Conservation (phyloP, 1,284 basidiomycete genomes). For the Sparassis latifolia region DNA sequence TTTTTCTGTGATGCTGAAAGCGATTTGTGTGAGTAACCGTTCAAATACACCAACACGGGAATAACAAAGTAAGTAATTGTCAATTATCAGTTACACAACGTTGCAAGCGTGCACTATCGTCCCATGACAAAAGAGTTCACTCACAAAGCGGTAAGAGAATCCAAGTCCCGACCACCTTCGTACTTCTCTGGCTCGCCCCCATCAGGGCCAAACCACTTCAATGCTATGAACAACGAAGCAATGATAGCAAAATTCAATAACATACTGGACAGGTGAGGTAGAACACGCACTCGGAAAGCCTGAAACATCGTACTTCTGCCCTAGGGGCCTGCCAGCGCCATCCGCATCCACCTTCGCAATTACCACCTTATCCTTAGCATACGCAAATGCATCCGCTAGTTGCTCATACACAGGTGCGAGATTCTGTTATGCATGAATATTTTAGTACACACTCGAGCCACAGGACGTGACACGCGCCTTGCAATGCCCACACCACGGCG, state of each 20-base stretch:
- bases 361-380: slow-evolving; percentile 75
- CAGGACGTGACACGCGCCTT: slow-evolving; percentile 41
- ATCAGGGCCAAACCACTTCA: slow-evolving; percentile 84
- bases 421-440: slow-evolving; percentile 38
- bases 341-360: slow-evolving; percentile 95
- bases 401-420: slow-evolving; percentile 87
- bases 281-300: slow-evolving; percentile 88
- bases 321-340: slow-evolving; percentile 70
- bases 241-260: slow-evolving; percentile 7
- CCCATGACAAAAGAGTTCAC: slow-evolving; percentile 19
- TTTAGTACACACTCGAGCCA: slow-evolving; percentile 1
- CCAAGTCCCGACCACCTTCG: slow-evolving; percentile 76
- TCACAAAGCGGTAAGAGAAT: slow-evolving; percentile 71
- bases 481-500: slow-evolving; percentile 85
- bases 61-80: neutral
- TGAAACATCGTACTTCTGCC: slow-evolving; percentile 69
- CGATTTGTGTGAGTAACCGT: neutral
- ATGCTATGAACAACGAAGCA: slow-evolving; percentile 47
- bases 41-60: neutral
- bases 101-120: too few species aligned
- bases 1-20: slow-evolving; percentile 61
- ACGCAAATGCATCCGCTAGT: slow-evolving; percentile 79
- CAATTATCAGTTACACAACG: too few species aligned
- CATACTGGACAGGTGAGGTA: neutral
- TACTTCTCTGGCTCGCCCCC: slow-evolving; percentile 68